Evolutionary conservation across 257 asterid species (phyloP).

Genomic region (Plantago ovata): DNA sequence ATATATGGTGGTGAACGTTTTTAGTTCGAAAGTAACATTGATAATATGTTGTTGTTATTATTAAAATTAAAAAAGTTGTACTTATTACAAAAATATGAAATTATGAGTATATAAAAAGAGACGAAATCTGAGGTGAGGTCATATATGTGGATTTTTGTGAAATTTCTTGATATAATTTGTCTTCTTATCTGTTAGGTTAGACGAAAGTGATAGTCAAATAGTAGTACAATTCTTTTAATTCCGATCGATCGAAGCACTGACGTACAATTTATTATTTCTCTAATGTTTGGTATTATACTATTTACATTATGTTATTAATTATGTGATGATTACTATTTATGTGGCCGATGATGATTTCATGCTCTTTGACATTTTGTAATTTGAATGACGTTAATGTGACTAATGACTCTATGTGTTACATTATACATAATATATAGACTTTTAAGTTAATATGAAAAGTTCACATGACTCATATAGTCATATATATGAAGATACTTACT

Average conservation of each 20-base stretch:
- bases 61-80: too few relatives aligned
- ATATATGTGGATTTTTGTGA: slow-evolving; percentile 28
- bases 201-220: slow-evolving; percentile 51
- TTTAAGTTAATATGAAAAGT: too few relatives aligned
- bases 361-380: slow-evolving; percentile 20
- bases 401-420: too few relatives aligned
- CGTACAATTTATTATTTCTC: slow-evolving; percentile 18
- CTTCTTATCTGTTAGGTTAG: slow-evolving; percentile 20
- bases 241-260: neutral
- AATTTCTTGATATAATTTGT: slow-evolving; percentile 24
- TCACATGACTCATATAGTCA: too few relatives aligned
- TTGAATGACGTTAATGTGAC: neutral
- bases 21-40: too few relatives aligned
- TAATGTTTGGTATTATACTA: slow-evolving; percentile 25
- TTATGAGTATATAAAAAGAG: neutral
- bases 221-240: slow-evolving; percentile 19
- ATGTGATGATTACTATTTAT: neutral
- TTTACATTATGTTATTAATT: slow-evolving; percentile 20
- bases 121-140: slow-evolving; percentile 34
- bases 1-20: too few relatives aligned
- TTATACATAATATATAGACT: too few relatives aligned
- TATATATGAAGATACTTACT: too few relatives aligned
- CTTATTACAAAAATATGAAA: too few relatives aligned
- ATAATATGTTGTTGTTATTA: too few relatives aligned
- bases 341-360: slow-evolving; percentile 13